Evolutionary conservation across 1,284 basidiomycete genomes (phyloP).

Genomic region (Golubevia sp.): DNA sequence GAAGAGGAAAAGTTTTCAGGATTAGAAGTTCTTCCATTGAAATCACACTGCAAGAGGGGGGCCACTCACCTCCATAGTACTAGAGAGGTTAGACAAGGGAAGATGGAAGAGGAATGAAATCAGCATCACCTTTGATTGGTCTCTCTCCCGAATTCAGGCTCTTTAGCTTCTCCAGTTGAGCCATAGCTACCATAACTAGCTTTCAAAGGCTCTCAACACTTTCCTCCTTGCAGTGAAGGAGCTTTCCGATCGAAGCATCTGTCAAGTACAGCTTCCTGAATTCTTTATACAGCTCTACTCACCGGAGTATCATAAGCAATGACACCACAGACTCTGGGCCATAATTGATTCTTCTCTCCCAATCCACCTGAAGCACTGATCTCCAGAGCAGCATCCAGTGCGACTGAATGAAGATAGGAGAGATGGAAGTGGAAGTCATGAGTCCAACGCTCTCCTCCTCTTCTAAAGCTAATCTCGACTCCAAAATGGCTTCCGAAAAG

Average conservation of each 20-base stretch:
- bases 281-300: slow-evolving; percentile 62
- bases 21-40: not conserved
- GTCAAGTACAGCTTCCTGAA: too few species aligned
- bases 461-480: too few species aligned
- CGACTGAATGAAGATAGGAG: slow-evolving; percentile 69
- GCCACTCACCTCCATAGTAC: not conserved
- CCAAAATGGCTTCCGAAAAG: too few species aligned
- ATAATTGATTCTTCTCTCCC: slow-evolving; percentile 71
- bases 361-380: slow-evolving; percentile 70
- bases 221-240: too few species aligned
- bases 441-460: too few species aligned
- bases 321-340: slow-evolving; percentile 80
- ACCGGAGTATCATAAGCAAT: slow-evolving; percentile 90
- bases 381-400: slow-evolving; percentile 79
- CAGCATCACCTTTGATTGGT: not conserved
- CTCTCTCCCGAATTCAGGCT: too few species aligned
- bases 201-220: too few species aligned
- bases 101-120: not conserved
- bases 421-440: not conserved
- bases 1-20: not conserved
- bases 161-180: too few species aligned
- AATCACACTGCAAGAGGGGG: not conserved
- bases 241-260: too few species aligned
- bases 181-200: too few species aligned
- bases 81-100: not conserved